Evolutionary conservation across 2,329 filamentous ascomycete species (phyloP), one percentile per base, ranked within the genome.

Genomic region (Fusarium nanum): DNA sequence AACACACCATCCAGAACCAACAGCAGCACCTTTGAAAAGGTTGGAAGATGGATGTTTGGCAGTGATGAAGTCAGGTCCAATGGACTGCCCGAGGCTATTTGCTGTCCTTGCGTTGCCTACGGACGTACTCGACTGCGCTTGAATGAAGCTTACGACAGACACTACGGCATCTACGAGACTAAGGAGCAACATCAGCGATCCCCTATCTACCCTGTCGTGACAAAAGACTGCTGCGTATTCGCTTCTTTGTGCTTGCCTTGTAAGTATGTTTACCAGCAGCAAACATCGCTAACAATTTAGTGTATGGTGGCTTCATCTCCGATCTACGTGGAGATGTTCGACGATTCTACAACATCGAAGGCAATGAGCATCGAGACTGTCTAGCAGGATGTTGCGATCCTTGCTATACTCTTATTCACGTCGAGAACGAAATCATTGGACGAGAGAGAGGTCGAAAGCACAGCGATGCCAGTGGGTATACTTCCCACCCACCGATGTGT

Each of bases 371-470:
- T 13, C 34, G 42, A 6, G 80, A 81, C 54, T 76, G 37, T 16
- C 16, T 14, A 4, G 69, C 72, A 23, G 71, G 73, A 20, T 80
- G 76, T 48, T 77, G 56, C 48, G 76, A 73, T 44, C 79, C 80
- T 7, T 71, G 60, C 42, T 14, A 56, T 2, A 74, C 77, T 16
- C 65, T 81, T 25, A 58, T 73, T 7, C 71, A 74, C 6, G 75
- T 71, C 30, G 77, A 81, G 40, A 66, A 76, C 13, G 79, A 81
- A 59, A 79, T 81, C 30, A 50, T 75, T 1, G 28, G 74, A 23
- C 77, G 79, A 28, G 74, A 80, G 48, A 71, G 52, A 40, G 56
- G 64, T 18, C 56, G 41, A 25, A 67, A 64, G 16, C 56, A 45
- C n/a, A 57, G 45, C 8, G 28, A 54, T 12, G 23, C 25, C 22